Conservation (phyloP, 305 asterid species). For the Ajuga reptans region DNA sequence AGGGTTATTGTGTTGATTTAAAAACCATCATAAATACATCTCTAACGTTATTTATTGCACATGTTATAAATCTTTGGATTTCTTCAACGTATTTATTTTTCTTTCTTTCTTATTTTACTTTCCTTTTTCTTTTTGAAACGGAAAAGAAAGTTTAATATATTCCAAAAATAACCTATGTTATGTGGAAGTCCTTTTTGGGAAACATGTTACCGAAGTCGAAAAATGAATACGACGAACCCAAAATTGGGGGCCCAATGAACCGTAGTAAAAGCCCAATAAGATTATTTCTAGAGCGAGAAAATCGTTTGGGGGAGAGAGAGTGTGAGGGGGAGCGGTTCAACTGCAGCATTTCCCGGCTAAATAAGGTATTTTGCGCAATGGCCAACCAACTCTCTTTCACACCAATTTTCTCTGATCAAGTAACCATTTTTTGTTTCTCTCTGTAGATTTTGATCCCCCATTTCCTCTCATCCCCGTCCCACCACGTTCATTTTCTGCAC, state of each 20-base stretch:
- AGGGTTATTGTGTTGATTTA: too few species aligned
- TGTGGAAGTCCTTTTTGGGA: too few species aligned
- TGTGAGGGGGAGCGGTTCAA: constrained; percentile 33
- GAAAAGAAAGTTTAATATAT: too few species aligned
- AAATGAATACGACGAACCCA: background rate
- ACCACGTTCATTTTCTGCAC: constrained; percentile 16
- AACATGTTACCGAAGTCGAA: too few species aligned
- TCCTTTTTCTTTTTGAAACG: too few species aligned
- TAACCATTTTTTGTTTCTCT: constrained; percentile 19
- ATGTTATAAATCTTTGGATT: too few species aligned
- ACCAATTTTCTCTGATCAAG: constrained; percentile 24
- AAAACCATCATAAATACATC: too few species aligned
- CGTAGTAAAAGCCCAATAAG: background rate
- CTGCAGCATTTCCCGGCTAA: constrained; percentile 43
- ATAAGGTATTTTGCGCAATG: constrained; percentile 27
- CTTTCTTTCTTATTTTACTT: too few species aligned
- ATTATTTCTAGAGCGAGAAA: constrained; percentile 24
- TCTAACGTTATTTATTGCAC: too few species aligned
- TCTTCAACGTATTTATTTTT: too few species aligned
- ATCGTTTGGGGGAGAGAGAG: constrained; percentile 13
- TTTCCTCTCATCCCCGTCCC: constrained; percentile 8
- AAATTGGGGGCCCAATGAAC: constrained; percentile 3
- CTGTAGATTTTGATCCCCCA: constrained; percentile 24
- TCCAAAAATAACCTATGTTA: too few species aligned
- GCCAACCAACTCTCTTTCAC: constrained; percentile 24